These are phyloP conservation scores for Amphirosellinia nigrospora DNA, from an alignment of 495 filamentous ascomycete species.

Conservation along the genomic window DNA sequence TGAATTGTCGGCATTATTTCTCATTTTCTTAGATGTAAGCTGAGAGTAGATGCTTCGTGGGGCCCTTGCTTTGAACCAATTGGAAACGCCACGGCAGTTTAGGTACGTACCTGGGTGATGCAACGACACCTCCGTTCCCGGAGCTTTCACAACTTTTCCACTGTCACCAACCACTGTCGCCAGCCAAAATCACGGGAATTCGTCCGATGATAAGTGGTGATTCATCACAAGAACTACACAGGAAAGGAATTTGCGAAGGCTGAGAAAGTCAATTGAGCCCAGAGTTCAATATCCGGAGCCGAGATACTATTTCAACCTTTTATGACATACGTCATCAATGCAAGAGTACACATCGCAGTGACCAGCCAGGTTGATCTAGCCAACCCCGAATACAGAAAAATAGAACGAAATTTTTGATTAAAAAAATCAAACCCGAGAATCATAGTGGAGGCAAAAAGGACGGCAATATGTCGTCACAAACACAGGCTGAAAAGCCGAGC, in stretches of 20 bases:
- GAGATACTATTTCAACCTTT: not conserved
- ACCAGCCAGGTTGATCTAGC: not conserved
- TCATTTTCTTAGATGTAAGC: not conserved
- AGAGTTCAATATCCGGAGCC: not conserved
- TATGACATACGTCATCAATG: not conserved
- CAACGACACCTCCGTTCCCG: slow-evolving; percentile 21
- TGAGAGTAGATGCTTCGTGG: not conserved
- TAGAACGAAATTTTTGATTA: no score
- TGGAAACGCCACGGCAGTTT: not conserved
- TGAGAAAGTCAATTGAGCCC: not conserved
- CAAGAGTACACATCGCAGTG: not conserved
- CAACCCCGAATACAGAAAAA: not conserved
- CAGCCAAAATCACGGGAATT: not conserved
- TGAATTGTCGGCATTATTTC: not conserved
- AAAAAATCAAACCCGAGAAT: no score
- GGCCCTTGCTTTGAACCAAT: not conserved
- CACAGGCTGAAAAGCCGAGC: slow-evolving; percentile 66
- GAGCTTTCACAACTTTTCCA: slow-evolving; percentile 10
- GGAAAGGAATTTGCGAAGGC: not conserved
- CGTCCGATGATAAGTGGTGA: not conserved
- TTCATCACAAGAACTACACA: not conserved
- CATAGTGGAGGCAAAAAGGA: not conserved
- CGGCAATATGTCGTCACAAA: slow-evolving; percentile 11
- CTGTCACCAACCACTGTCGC: not conserved
- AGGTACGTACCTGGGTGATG: slow-evolving; percentile 1